These are phyloP conservation scores for Cyathus striatus DNA, from an alignment of 768 basidiomycete species.

Conservation along the genomic window DNA sequence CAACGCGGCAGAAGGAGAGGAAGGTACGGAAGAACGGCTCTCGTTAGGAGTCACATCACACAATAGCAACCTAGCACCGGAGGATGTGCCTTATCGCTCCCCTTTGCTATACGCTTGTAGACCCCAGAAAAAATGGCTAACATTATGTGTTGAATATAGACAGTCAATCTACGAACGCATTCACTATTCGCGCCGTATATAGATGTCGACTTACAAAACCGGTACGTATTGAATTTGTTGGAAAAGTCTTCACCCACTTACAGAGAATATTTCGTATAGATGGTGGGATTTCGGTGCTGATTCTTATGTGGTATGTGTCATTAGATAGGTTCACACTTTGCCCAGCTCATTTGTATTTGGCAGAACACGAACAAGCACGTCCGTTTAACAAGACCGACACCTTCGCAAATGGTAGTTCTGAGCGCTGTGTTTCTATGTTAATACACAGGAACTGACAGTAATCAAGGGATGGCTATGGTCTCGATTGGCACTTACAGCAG, in stretches of 20 bases:
- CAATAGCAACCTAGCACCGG: too few species aligned
- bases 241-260: background rate
- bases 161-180: conserved; percentile 77
- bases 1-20: background rate
- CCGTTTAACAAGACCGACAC: conserved; percentile 72
- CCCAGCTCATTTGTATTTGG: background rate
- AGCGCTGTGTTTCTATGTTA: background rate
- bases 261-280: conserved; percentile 29
- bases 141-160: conserved; percentile 41
- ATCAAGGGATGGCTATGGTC: conserved; percentile 94
- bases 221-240: conserved; percentile 37
- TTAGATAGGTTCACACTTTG: conserved; percentile 1
- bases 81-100: too few species aligned
- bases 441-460: background rate
- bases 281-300: conserved; percentile 99
- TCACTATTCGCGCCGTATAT: conserved; percentile 89
- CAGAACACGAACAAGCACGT: conserved; percentile 95
- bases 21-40: background rate
- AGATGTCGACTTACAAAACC: conserved; percentile 92
- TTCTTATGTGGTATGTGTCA: conserved; percentile 67
- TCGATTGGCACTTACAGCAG: conserved; percentile 73
- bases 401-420: conserved; percentile 74
- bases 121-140: background rate
- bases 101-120: background rate
- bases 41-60: too few species aligned